Percentiles rank a stretch among this genome's conserved stretches.
Conservation (phyloP, 495 filamentous ascomycete species). For the Hypoxylon crocopeplum region DNA sequence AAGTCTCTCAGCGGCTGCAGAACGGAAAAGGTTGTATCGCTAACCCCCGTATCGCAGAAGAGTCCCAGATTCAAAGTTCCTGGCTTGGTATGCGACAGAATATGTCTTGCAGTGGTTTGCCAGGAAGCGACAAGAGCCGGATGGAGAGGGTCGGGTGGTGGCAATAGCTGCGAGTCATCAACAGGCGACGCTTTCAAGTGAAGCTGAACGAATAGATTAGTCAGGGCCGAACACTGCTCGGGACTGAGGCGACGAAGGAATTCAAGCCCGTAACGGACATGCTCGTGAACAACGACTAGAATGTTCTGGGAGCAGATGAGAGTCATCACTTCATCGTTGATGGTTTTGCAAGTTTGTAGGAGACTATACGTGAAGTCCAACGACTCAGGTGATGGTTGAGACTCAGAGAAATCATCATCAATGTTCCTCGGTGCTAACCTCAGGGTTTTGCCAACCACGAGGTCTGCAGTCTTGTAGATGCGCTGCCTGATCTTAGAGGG, state of each 20-base stretch:
- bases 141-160: background rate
- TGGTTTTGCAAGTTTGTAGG: background rate
- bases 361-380: background rate
- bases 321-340: background rate
- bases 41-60: background rate
- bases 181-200: background rate
- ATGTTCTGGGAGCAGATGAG: background rate
- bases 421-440: no score
- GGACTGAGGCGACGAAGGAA: background rate
- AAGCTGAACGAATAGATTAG: background rate
- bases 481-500: no score
- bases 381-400: no score
- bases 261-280: background rate
- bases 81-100: background rate
- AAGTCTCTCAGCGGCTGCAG: background rate
- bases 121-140: background rate
- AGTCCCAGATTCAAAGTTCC: background rate
- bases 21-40: background rate
- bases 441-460: no score
- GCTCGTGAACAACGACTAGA: background rate
- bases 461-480: no score
- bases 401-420: no score
- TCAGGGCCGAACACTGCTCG: background rate
- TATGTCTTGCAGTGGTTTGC: slow-evolving; percentile 4
- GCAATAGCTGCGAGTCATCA: background rate